Conservation (phyloP, 345 rosid species). For the Gossypium bickii region DNA sequence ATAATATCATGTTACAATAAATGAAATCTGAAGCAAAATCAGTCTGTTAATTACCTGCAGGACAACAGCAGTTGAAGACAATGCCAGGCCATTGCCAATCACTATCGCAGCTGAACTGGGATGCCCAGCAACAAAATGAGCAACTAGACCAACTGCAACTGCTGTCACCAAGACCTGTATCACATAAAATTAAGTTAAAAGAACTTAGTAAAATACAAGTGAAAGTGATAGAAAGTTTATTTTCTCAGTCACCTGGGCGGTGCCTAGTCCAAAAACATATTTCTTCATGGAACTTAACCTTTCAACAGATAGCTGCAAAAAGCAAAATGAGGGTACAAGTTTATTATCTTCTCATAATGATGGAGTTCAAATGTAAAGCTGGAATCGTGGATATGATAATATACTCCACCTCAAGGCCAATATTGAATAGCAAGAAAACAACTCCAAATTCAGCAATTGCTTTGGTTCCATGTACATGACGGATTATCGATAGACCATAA, state of each 20-base stretch:
- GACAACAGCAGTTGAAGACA: constrained; percentile 98
- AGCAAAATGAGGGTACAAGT: constrained; percentile 25
- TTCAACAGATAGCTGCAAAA: constrained; percentile 92
- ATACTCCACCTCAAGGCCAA: constrained; percentile 89
- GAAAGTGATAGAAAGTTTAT: constrained; percentile 12
- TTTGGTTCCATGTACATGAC: constrained; percentile 95
- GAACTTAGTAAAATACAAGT: constrained; percentile 1
- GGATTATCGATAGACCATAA: constrained; percentile 93
- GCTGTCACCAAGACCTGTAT: constrained; percentile 93
- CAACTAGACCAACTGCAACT: constrained; percentile 69
- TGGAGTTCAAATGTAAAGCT: constrained; percentile 20
- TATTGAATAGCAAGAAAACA: constrained; percentile 91
- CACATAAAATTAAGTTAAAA: constrained; percentile 19
- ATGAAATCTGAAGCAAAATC: constrained; percentile 17
- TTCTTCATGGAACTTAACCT: constrained; percentile 99
- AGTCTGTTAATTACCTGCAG: constrained; percentile 58
- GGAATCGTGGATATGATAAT: constrained; percentile 14
- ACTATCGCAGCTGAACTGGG: constrained; percentile 96
- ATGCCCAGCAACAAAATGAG: constrained; percentile 73
- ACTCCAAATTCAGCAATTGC: constrained; percentile 99
- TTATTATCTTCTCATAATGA: constrained; percentile 18
- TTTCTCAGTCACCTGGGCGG: constrained; percentile 69
- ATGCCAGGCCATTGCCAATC: constrained; percentile 93
- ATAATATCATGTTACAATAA: neutral
- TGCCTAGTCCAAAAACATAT: constrained; percentile 95